Percentiles rank a stretch among this genome's conserved stretches.
Conservation (phyloP, 805 yeast genomes). For the Kuraishia cidri region DNA sequence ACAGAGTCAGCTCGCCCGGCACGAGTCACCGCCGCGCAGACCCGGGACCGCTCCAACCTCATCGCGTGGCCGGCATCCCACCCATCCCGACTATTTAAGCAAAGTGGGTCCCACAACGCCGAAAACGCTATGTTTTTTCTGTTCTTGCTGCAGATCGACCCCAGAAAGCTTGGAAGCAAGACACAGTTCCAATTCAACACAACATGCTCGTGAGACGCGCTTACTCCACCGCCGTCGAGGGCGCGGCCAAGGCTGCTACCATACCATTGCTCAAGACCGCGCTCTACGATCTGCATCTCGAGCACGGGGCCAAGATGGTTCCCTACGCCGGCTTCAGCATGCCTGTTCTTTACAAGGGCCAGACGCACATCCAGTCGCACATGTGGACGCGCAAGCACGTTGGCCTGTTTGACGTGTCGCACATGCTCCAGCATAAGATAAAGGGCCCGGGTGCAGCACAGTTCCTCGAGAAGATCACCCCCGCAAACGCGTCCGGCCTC, state of each 20-base stretch:
- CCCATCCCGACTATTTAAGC: too few relatives aligned
- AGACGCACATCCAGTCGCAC: constrained; percentile 87
- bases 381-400: constrained; percentile 85
- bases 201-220: background rate
- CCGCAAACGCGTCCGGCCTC: constrained; percentile 65
- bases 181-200: too few relatives aligned
- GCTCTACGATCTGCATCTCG: constrained; percentile 68
- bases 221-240: constrained; percentile 16
- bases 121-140: too few relatives aligned
- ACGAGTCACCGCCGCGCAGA: too few relatives aligned
- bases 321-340: constrained; percentile 94
- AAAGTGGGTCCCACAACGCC: too few relatives aligned
- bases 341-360: constrained; percentile 88
- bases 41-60: too few relatives aligned
- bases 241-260: constrained; percentile 16
- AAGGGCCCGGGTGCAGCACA: constrained; percentile 58
- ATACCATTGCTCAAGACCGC: constrained; percentile 67
- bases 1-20: too few relatives aligned
- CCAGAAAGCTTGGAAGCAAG: too few relatives aligned
- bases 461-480: constrained; percentile 77
- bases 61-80: too few relatives aligned
- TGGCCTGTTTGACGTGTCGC: constrained; percentile 94
- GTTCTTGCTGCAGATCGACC: too few relatives aligned
- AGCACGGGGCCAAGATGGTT: constrained; percentile 82
- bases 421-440: constrained; percentile 88